These are phyloP conservation scores for Teunomyces atbi DNA, from an alignment of 805 yeast species.

Conservation along the genomic window DNA sequence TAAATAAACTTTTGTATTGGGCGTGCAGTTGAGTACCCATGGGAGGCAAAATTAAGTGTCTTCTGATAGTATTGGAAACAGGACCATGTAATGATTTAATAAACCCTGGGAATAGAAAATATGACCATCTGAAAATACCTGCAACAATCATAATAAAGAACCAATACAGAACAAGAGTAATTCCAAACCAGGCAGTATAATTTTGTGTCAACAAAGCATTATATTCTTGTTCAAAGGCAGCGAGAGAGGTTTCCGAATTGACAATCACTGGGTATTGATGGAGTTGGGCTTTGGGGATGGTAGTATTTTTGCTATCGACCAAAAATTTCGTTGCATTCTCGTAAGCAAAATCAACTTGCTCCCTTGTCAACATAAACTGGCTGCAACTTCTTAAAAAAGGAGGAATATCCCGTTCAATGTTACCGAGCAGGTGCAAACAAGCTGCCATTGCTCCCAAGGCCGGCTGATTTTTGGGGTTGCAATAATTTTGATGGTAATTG, in stretches of 20 bases:
- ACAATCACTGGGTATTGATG: not conserved
- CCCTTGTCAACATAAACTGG: constrained; percentile 20
- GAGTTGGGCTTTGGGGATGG: not conserved
- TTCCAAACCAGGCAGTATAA: constrained; percentile 29
- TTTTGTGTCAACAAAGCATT: constrained; percentile 21
- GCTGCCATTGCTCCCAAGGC: constrained; percentile 9
- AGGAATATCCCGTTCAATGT: constrained; percentile 1
- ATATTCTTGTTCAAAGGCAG: constrained; percentile 5
- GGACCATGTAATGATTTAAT: constrained; percentile 17
- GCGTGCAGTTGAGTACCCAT: constrained; percentile 12
- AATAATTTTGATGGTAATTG: not conserved
- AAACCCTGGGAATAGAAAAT: constrained; percentile 20
- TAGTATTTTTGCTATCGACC: constrained; percentile 16
- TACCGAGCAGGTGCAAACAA: constrained; percentile 4
- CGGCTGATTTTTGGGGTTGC: constrained; percentile 2
- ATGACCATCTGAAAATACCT: constrained; percentile 22
- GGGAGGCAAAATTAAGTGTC: constrained; percentile 18
- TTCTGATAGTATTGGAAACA: constrained; percentile 17
- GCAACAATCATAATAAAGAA: constrained; percentile 36
- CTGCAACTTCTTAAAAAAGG: not conserved
- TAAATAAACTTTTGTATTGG: constrained; percentile 1
- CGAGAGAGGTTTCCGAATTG: not conserved
- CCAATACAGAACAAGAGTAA: constrained; percentile 38
- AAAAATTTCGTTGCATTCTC: constrained; percentile 39
- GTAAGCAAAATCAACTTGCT: constrained; percentile 32